Evolutionary conservation across 495 filamentous ascomycete genomes (phyloP), one percentile per base, ranked within the genome.

Genomic region (Aspergillus campestris): DNA sequence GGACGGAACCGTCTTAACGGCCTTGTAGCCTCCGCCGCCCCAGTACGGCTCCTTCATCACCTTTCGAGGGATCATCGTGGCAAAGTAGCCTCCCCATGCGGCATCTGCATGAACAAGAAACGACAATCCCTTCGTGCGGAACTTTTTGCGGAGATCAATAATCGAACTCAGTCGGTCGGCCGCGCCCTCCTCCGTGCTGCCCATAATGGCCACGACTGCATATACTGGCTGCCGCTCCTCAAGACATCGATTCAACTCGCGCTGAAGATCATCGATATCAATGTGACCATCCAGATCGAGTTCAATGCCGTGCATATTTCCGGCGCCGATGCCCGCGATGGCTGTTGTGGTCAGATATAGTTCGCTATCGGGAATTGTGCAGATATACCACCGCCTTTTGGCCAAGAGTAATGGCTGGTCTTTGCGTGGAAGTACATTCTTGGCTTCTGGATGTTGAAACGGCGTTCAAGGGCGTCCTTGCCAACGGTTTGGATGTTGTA

Each of bases 11-110:
- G 9, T 10, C 32, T 8, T 5, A 3, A 8, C 18, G 7, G 18
- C 18, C 18, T 24, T 24, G 4, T 24, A 4, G 18, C 18, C 18
- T 24, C 18, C 18, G 18, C 18, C 18, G 4, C 18, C 18, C 18
- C 18, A 24, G 3, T 34, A 34, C 31, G 45, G 31, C 15, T 18
- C 14, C 14, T 37, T 30, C n/a, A 9, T 15, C 6, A 11, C 9
- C 10, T 41, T 40, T 12, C 44, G 51, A 5, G 57, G 62, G 24
- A 72, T 45, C 67, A 72, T 69, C 0, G 66, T 58, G 43, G 57
- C 55, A 50, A 77, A 75, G 45, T 75, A 77, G 5, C 72, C 72
- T 18, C 72, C 70, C 73, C 72, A 75, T 0, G 70, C 71, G 5
- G 68, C 69, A 50, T 74, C 72, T 6, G 55, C 62, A 46, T 75